A percentile compares a stretch with the other conserved stretches of the same genome.
Evolutionary conservation across 2,329 filamentous ascomycete genomes (phyloP).

Genomic region (Cytospora piceicola): DNA sequence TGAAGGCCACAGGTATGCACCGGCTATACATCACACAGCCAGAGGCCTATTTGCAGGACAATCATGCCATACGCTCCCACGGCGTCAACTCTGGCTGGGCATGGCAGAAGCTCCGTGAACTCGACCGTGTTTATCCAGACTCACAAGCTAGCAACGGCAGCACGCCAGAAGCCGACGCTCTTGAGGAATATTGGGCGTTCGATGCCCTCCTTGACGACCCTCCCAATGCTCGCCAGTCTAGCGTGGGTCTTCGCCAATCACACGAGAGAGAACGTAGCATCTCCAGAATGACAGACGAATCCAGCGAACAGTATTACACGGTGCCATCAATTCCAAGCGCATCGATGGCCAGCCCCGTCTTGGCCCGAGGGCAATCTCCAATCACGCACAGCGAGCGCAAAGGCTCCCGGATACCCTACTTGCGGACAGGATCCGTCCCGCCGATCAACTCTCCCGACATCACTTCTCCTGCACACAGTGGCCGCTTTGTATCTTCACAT

Average conservation of each 20-base stretch:
- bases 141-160: constrained; percentile 44
- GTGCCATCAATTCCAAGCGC: constrained; percentile 39
- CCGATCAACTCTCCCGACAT: constrained; percentile 41
- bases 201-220: constrained; percentile 66
- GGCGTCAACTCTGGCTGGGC: constrained; percentile 64
- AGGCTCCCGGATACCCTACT: constrained; percentile 50
- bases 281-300: constrained; percentile 47
- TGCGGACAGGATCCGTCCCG: constrained; percentile 59
- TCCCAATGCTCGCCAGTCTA: constrained; percentile 48
- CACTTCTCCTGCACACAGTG: constrained; percentile 38
- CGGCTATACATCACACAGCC: constrained; percentile 77
- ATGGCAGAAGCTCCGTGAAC: constrained; percentile 69
- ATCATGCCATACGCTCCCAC: constrained; percentile 39
- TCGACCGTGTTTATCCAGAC: constrained; percentile 61
- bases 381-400: constrained; percentile 44
- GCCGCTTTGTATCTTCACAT: constrained; percentile 16
- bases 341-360: constrained; percentile 37
- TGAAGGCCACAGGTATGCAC: constrained; percentile 67
- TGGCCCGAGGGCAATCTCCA: constrained; percentile 47
- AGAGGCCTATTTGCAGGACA: constrained; percentile 72
- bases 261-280: constrained; percentile 32
- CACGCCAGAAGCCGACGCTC: constrained; percentile 61
- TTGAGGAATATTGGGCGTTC: constrained; percentile 70
- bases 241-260: constrained; percentile 46
- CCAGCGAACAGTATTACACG: constrained; percentile 47